phyloP scores from a whole-genome alignment of 352 stramenopile species.

The Phytopythium aichiense region DNA sequence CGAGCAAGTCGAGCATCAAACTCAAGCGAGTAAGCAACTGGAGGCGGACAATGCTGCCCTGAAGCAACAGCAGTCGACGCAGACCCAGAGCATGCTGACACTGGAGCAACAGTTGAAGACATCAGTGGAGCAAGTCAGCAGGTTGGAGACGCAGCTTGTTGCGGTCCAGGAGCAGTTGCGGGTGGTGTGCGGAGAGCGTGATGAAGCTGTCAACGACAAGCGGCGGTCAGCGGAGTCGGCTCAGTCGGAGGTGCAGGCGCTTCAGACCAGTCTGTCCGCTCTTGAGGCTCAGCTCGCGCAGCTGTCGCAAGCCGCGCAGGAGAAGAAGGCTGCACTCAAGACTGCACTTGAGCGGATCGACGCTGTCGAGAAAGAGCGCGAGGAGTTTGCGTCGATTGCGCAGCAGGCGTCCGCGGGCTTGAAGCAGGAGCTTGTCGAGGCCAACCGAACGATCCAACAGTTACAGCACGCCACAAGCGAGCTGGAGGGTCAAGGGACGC shows the following conservation, averaged over 20 bases:
- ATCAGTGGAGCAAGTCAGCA: conserved; percentile 13
- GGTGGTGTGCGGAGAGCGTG: not conserved
- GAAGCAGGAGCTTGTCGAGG: conserved; percentile 17
- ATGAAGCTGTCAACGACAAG: conserved; percentile 3
- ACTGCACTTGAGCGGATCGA: conserved; percentile 4
- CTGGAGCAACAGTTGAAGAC: not conserved
- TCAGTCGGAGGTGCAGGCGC: conserved; percentile 12
- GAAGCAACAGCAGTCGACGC: conserved; percentile 10
- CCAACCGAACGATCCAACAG: conserved; percentile 30
- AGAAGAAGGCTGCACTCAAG: conserved; percentile 13
- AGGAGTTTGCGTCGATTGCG: conserved; percentile 2
- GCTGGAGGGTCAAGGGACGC: conserved; percentile 13
- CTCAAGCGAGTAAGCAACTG: conserved; percentile 19
- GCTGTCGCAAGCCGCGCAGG: not conserved
- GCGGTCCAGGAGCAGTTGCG: conserved; percentile 24
- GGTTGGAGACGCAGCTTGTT: conserved; percentile 18
- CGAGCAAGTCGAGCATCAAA: conserved; percentile 33
- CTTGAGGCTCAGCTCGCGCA: not conserved
- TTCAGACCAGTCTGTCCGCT: conserved; percentile 6
- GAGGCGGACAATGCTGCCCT: conserved; percentile 24
- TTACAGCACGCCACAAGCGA: conserved; percentile 16
- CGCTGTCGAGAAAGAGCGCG: conserved; percentile 17
- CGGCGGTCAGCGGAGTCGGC: conserved; percentile 6
- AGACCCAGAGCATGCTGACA: not conserved
- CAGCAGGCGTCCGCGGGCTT: not conserved